Evolutionary conservation across 768 basidiomycete genomes (phyloP), one percentile per base, ranked within the genome.

Genomic region (Macrolepiota albuminosa): DNA sequence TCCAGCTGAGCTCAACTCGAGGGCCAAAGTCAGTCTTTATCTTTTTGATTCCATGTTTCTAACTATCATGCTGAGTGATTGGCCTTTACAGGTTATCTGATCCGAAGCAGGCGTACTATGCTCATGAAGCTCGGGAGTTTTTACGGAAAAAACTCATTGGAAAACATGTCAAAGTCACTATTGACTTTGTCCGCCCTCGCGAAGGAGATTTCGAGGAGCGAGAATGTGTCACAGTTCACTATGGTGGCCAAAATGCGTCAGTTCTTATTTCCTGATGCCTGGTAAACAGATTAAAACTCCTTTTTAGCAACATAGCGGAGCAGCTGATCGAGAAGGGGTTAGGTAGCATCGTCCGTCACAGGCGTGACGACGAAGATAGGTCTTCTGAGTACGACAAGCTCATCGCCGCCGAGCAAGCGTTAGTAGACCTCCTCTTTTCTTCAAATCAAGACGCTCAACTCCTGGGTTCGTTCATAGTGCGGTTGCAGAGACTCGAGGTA

Each of bases 361-460:
- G 87, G 68, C 86, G 93, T 24, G 95, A 96, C 65, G 96, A 98
- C 68, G 96, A 98, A 72, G 91, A 95, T 66, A 84, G 95, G 50
- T 95, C 95, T n/a, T 82, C 89, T 6, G 96, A 98, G 69, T 93
- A 94, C 64, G 97, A 99, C 76, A 95, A 93, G 75, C 78, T 98
- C 47, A 94, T 98, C 82, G 86, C 88, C 33, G 97, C 95, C 8
- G 96, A 99, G 72, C 93, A 95, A 76, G 76, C 76, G 94, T 95
- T 66, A 73, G 91, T 79, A 6, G 14, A n/a, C 50, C 21, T 39
- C 4, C 6, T 14, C 36, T 33, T 42, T 21, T 37, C 1, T 8
- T 18, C 21, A 18, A 11, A 51, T 54, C 29, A 29, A 33, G 18
- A 14, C 29, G 56, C 4, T 37, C 21, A 2, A 39, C 14, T 39